Conservation (phyloP, 441 rosid genomes). For the Gossypium gossypioides region DNA sequence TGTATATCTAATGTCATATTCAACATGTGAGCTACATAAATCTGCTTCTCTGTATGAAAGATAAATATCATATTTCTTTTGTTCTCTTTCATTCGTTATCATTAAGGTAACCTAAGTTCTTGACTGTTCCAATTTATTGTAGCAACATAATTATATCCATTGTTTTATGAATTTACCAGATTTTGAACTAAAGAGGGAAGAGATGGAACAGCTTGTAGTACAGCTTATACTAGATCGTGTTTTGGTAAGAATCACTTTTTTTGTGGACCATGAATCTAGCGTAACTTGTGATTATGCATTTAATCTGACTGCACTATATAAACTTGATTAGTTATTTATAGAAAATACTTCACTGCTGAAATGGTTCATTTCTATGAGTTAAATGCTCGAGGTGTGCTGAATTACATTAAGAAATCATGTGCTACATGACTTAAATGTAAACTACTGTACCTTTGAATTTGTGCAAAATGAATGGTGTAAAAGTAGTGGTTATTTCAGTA, state of each 20-base stretch:
- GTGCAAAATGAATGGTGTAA: not conserved
- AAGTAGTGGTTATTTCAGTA: not conserved
- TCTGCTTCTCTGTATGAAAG: not conserved
- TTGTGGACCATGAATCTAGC: not conserved
- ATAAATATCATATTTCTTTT: not conserved
- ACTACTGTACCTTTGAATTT: not conserved
- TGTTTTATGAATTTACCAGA: constrained; percentile 29
- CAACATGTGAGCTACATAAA: not conserved
- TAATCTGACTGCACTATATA: not conserved
- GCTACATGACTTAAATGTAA: not conserved
- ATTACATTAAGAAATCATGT: constrained; percentile 1
- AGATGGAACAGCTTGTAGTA: constrained; percentile 61
- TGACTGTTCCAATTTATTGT: not conserved
- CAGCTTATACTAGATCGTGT: constrained; percentile 61
- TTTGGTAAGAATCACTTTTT: constrained; percentile 46
- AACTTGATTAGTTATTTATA: not conserved
- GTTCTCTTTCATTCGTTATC: not conserved
- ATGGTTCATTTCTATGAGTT: not conserved
- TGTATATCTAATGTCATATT: not conserved
- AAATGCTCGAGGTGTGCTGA: not conserved
- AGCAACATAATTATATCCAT: not conserved
- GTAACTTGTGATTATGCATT: not conserved
- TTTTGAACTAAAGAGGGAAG: constrained; percentile 60
- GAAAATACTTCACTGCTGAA: not conserved
- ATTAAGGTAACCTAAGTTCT: not conserved